phyloP scores from a whole-genome alignment of 2,329 filamentous ascomycete species.

The Colletotrichum higginsianum region DNA sequence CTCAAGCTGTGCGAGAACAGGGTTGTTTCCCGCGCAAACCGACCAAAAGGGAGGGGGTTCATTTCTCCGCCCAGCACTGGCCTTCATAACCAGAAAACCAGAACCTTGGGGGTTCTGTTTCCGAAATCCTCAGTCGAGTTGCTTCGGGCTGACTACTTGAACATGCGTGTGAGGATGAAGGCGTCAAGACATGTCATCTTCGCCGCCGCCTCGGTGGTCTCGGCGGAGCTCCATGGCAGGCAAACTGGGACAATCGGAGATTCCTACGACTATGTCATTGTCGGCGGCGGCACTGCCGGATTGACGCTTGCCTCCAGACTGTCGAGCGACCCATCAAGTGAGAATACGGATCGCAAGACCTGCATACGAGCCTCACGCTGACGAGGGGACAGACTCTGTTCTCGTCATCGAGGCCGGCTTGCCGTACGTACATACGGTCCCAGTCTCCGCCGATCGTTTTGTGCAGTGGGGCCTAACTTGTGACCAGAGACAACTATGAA shows the following conservation, averaged over 20 bases:
- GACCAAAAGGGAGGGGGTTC: neutral
- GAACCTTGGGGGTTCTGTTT: neutral
- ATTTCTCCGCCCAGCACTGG: no score
- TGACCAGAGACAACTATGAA: constrained; percentile 29
- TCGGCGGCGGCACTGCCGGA: constrained; percentile 52
- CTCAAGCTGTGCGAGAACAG: neutral
- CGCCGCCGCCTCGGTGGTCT: neutral
- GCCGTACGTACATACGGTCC: constrained; percentile 25
- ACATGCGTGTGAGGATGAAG: neutral
- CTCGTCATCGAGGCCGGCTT: constrained; percentile 43
- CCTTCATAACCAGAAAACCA: fast-evolving
- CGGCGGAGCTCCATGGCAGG: neutral
- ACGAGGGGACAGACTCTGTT: constrained; percentile 26
- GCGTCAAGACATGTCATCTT: neutral
- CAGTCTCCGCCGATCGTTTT: fast-evolving
- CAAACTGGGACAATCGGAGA: neutral
- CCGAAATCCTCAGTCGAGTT: neutral
- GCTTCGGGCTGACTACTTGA: no score
- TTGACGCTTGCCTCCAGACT: constrained; percentile 53
- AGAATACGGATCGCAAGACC: neutral
- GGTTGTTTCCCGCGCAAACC: neutral
- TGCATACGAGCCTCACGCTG: neutral
- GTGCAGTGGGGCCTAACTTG: neutral
- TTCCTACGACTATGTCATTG: constrained; percentile 50
- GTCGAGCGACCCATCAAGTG: constrained; percentile 1